These are phyloP conservation scores for Sugiyamaella japonica DNA, from an alignment of 1,139 yeast genomes.

Conservation along the genomic window DNA sequence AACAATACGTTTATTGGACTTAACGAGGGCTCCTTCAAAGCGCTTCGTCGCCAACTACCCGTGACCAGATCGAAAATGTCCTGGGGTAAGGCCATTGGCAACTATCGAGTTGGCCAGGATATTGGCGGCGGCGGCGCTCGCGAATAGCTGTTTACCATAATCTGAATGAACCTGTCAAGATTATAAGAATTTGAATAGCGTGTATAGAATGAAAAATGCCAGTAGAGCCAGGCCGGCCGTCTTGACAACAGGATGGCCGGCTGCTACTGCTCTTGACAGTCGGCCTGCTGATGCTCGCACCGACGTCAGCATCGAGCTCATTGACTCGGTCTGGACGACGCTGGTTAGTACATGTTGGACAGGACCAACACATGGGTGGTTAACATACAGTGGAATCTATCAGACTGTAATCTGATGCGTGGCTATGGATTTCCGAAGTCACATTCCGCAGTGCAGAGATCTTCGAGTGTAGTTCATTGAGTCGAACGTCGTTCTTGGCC, in stretches of 20 bases:
- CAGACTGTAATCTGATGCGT: constrained; percentile 58
- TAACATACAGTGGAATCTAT: constrained; percentile 48
- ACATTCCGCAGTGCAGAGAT: constrained; percentile 59
- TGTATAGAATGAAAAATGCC: constrained; percentile 65
- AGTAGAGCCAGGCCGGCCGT: constrained; percentile 60
- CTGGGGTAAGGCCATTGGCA: constrained; percentile 94
- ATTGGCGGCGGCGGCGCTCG: constrained; percentile 38
- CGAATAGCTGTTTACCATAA: constrained; percentile 1
- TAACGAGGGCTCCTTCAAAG: constrained; percentile 80
- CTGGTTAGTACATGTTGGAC: not conserved
- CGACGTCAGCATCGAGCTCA: constrained; percentile 58
- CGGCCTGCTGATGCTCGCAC: constrained; percentile 68
- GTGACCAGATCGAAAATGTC: constrained; percentile 87
- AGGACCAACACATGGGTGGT: no score
- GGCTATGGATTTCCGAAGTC: constrained; percentile 62
- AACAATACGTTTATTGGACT: constrained; percentile 66
- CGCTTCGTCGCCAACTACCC: constrained; percentile 85
- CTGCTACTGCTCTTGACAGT: constrained; percentile 57
- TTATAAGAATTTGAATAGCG: constrained; percentile 56
- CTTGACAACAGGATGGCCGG: constrained; percentile 59
- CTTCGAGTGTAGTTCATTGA: constrained; percentile 61
- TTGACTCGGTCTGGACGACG: constrained; percentile 42
- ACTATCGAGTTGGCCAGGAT: constrained; percentile 84
- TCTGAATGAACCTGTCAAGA: not conserved
- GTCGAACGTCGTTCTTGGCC: constrained; percentile 57